Percentiles rank a stretch among this genome's conserved stretches.
Evolutionary conservation across 208 protist genomes (phyloP).

Genomic region (Polymyxa betae): DNA sequence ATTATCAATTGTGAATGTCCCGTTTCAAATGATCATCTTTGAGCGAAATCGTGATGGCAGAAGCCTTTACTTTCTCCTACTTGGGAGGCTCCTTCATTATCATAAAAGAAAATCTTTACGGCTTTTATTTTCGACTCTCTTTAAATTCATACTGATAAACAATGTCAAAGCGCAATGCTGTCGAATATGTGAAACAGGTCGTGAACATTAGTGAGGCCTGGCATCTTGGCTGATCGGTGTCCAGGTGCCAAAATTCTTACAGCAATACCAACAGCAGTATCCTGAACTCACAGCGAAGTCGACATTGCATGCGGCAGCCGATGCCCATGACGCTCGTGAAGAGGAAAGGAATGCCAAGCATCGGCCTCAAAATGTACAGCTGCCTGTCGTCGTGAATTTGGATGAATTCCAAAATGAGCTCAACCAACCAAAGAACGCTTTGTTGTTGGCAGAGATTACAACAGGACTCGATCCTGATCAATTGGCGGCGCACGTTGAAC

Average conservation of each 20-base stretch:
- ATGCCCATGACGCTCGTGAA: conserved; percentile 9
- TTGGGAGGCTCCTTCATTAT: not conserved
- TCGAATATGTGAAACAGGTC: conserved; percentile 39
- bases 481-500: too few species aligned
- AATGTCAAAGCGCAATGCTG: not conserved
- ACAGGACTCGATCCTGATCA: too few species aligned
- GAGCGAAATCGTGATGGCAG: not conserved
- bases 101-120: not conserved
- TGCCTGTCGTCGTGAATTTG: conserved; percentile 35
- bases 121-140: not conserved
- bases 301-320: conserved; percentile 6
- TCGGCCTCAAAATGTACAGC: not conserved
- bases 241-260: conserved; percentile 39
- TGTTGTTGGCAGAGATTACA: not conserved
- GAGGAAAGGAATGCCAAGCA: not conserved
- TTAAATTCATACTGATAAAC: not conserved
- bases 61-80: not conserved
- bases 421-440: not conserved
- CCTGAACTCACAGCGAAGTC: not conserved
- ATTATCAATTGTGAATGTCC: not conserved
- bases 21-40: not conserved
- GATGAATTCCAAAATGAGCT: conserved; percentile 8
- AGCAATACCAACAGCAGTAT: not conserved
- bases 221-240: not conserved
- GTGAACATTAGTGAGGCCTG: not conserved